Evolutionary conservation across 306 rosid genomes (phyloP).

Genomic region (Heteromeles arbutifolia): DNA sequence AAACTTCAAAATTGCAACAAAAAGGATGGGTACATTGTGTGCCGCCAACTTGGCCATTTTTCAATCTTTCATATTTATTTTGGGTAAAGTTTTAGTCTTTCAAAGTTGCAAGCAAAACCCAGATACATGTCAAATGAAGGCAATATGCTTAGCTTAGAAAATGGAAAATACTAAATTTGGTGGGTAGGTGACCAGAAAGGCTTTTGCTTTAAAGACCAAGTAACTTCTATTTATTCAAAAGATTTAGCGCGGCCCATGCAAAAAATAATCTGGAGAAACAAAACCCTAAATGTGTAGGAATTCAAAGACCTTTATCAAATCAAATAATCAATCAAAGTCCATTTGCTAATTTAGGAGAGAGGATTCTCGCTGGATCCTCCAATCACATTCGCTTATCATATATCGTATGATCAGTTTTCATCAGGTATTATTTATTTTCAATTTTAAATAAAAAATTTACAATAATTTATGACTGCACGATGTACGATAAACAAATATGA

Average conservation of each 20-base stretch:
- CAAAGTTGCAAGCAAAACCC: constrained; percentile 11
- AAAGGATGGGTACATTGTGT: not conserved
- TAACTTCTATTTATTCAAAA: constrained; percentile 1
- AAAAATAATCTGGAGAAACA: constrained; percentile 19
- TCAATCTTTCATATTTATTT: not conserved
- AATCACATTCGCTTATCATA: no score
- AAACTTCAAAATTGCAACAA: constrained; percentile 17
- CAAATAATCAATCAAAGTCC: constrained; percentile 6
- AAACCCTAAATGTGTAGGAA: constrained; percentile 19
- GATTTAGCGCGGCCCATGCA: constrained; percentile 12
- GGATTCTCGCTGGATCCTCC: no score
- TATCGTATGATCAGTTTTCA: no score
- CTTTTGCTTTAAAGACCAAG: constrained; percentile 19
- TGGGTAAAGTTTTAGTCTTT: constrained; percentile 6
- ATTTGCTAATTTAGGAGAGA: constrained; percentile 15
- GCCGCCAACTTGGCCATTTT: not conserved
- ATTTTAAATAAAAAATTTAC: no score
- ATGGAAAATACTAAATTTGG: constrained; percentile 19
- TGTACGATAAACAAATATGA: fast-evolving
- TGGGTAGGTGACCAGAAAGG: constrained; percentile 16
- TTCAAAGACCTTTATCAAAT: not conserved
- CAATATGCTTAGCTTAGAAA: constrained; percentile 16
- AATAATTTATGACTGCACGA: no score
- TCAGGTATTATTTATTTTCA: no score
- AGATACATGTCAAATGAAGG: constrained; percentile 6